phyloP scores from a whole-genome alignment of 768 basidiomycete species.

The Collybia sordida region DNA sequence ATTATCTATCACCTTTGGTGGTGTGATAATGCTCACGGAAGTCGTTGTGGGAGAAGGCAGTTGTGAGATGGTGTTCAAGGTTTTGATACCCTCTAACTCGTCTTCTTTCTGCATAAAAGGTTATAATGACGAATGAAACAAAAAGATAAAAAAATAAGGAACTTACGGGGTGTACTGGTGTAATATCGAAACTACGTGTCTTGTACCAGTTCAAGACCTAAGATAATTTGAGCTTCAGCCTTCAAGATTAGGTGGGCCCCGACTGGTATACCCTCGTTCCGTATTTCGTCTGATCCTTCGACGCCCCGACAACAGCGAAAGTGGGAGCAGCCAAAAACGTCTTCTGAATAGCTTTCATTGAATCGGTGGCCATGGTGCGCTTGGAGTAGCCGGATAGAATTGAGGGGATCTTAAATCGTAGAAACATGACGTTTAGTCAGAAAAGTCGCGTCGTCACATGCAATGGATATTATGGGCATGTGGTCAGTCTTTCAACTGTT shows the following conservation, averaged over 20 bases:
- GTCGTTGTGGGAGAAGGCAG: slow-evolving; percentile 64
- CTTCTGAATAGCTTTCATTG: slow-evolving; percentile 38
- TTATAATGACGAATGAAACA: background rate
- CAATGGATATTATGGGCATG: background rate
- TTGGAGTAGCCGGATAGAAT: slow-evolving; percentile 1
- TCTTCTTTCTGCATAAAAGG: slow-evolving; percentile 53
- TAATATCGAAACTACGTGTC: slow-evolving; percentile 53
- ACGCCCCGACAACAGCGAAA: slow-evolving; percentile 83
- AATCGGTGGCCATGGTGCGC: slow-evolving; percentile 14
- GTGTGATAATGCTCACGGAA: slow-evolving; percentile 77
- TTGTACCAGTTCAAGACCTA: slow-evolving; percentile 83
- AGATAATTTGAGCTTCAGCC: background rate
- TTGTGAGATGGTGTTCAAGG: slow-evolving; percentile 53
- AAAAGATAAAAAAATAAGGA: background rate
- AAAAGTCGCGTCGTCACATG: slow-evolving; percentile 6
- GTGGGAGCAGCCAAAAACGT: slow-evolving; percentile 62
- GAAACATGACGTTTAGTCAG: slow-evolving; percentile 7
- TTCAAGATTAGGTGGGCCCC: background rate
- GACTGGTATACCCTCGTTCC: slow-evolving; percentile 61
- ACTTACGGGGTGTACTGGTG: slow-evolving; percentile 74
- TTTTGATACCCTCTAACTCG: slow-evolving; percentile 65
- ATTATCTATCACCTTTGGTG: slow-evolving; percentile 52
- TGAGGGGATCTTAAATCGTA: slow-evolving; percentile 8
- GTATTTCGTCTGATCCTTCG: slow-evolving; percentile 74
- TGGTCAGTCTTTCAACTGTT: too few relatives aligned